These are phyloP conservation scores for Porogramme epimiltina DNA, from an alignment of 1,284 basidiomycete genomes.

Conservation along the genomic window DNA sequence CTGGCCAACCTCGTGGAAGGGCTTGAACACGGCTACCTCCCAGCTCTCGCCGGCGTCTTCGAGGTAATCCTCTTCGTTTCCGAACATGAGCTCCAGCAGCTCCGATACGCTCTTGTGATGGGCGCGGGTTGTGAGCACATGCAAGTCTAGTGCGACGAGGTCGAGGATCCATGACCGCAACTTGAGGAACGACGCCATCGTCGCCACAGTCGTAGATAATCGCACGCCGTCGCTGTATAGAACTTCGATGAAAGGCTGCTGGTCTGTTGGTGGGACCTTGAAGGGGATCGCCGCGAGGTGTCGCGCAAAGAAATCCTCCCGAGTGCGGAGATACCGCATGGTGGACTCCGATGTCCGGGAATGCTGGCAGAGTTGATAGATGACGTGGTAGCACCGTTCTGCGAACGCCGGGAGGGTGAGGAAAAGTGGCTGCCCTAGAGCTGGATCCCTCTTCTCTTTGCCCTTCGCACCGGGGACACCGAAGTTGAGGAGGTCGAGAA, in stretches of 20 bases:
- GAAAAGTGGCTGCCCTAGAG: constrained; percentile 57
- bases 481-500: constrained; percentile 76
- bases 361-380: constrained; percentile 88
- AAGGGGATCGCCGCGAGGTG: constrained; percentile 80
- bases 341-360: constrained; percentile 81
- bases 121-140: constrained; percentile 80
- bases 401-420: constrained; percentile 77
- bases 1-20: constrained; percentile 77
- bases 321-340: constrained; percentile 86
- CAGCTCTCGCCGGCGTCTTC: constrained; percentile 40
- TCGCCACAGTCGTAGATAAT: constrained; percentile 74
- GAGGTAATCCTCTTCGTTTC: constrained; percentile 54
- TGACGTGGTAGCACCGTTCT: constrained; percentile 82
- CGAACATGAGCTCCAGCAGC: constrained; percentile 76
- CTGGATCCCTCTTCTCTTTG: constrained; percentile 39
- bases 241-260: constrained; percentile 66
- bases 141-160: constrained; percentile 87
- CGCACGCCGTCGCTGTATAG: constrained; percentile 73
- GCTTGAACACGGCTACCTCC: constrained; percentile 53
- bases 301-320: constrained; percentile 87
- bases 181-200: constrained; percentile 79
- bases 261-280: constrained; percentile 49
- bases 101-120: constrained; percentile 72
- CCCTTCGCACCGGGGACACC: constrained; percentile 58
- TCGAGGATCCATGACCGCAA: constrained; percentile 87